These are phyloP conservation scores for Fistulifera pelliculosa DNA, from an alignment of 108 stramenopile genomes.

Conservation along the genomic window DNA sequence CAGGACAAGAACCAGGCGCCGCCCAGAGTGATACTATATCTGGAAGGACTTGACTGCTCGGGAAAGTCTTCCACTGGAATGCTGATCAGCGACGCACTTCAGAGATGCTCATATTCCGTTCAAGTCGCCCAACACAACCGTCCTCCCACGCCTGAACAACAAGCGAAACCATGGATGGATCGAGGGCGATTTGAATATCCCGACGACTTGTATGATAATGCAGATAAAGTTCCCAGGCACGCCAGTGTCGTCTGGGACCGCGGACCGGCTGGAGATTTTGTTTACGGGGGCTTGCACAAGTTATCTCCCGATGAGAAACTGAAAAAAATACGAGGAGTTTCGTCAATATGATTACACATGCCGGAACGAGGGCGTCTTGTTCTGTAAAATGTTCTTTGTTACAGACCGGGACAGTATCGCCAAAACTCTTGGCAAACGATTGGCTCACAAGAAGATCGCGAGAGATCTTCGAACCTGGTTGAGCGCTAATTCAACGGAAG, in stretches of 20 bases:
- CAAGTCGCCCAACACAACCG: conserved; percentile 59
- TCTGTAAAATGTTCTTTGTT: conserved; percentile 63
- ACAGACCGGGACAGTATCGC: conserved; percentile 64
- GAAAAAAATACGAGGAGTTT: conserved; percentile 54
- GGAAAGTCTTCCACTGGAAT: conserved; percentile 66
- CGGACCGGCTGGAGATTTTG: conserved; percentile 48
- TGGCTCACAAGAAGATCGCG: conserved; percentile 73
- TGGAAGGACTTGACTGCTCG: conserved; percentile 71
- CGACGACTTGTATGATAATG: conserved; percentile 16
- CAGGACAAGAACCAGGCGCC: conserved; percentile 40
- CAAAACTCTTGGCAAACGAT: conserved; percentile 55
- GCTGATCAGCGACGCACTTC: conserved; percentile 40
- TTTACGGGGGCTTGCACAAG: conserved; percentile 41
- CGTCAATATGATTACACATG: conserved; percentile 49
- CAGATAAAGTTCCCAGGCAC: conserved; percentile 22
- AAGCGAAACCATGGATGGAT: conserved; percentile 65
- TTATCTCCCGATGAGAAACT: conserved; percentile 24
- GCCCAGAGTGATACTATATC: conserved; percentile 62
- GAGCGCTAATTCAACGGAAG: conserved; percentile 26
- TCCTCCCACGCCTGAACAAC: conserved; percentile 65
- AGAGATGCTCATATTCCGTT: conserved; percentile 46
- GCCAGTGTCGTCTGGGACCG: conserved; percentile 46
- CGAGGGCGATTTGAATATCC: conserved; percentile 48
- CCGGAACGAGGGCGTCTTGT: conserved; percentile 44
- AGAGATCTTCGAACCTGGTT: conserved; percentile 56